These are phyloP conservation scores for Saccharomycodes ludwigii DNA, from an alignment of 805 yeast species.

Conservation along the genomic window DNA sequence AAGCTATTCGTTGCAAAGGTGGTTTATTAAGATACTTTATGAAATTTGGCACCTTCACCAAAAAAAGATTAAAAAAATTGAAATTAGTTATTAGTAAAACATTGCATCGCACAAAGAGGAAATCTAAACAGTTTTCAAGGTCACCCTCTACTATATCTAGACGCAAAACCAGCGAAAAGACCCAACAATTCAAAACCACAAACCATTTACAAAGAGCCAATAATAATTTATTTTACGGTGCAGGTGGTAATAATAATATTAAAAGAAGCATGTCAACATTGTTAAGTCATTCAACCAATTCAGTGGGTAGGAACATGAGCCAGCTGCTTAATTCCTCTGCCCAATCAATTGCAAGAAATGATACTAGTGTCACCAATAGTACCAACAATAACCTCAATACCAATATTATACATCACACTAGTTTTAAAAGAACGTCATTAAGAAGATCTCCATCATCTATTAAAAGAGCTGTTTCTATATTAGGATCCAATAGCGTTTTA, in stretches of 20 bases:
- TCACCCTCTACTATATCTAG: slow-evolving; percentile 1
- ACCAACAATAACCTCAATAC: slow-evolving; percentile 1
- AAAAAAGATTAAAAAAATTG: slow-evolving; percentile 16
- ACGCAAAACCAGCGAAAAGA: slow-evolving; percentile 1
- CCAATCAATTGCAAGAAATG: too few relatives aligned
- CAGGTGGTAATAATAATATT: background rate
- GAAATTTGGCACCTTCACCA: slow-evolving; percentile 16
- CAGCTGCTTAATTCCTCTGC: too few relatives aligned
- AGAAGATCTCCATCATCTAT: slow-evolving; percentile 25
- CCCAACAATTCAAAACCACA: slow-evolving; percentile 2
- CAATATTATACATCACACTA: slow-evolving; percentile 1
- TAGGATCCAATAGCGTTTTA: slow-evolving; percentile 9
- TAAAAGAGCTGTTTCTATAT: slow-evolving; percentile 24
- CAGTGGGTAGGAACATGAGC: slow-evolving; percentile 4
- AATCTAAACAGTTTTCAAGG: slow-evolving; percentile 1
- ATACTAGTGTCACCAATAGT: slow-evolving; percentile 1
- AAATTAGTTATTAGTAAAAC: slow-evolving; percentile 18
- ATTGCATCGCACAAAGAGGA: slow-evolving; percentile 1
- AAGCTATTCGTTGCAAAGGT: slow-evolving; percentile 27
- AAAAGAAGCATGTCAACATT: slow-evolving; percentile 1
- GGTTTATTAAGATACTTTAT: slow-evolving; percentile 25
- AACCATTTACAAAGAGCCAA: slow-evolving; percentile 5
- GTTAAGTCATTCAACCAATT: slow-evolving; percentile 2
- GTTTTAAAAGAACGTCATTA: slow-evolving; percentile 17
- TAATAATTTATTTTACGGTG: too few relatives aligned